Evolutionary conservation across 2,329 filamentous ascomycete genomes (phyloP).

Genomic region (Tolypocladium ovalisporum): DNA sequence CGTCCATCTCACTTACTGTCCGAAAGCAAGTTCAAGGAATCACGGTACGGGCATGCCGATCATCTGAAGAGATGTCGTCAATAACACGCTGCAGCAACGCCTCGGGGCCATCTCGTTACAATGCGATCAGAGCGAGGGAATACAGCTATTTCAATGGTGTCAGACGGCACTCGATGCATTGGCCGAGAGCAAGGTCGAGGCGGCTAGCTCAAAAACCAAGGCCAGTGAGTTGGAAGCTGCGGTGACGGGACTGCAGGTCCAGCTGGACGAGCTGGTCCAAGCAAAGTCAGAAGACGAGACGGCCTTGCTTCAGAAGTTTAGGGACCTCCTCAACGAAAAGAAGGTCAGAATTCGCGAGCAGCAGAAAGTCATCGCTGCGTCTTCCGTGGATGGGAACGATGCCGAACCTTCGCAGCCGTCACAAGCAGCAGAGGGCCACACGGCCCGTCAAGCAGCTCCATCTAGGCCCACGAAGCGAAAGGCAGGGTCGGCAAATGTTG

Average conservation of each 20-base stretch:
- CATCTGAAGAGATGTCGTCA: constrained; percentile 1
- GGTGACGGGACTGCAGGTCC: constrained; percentile 46
- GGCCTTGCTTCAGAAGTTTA: constrained; percentile 57
- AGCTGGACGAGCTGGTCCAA: constrained; percentile 55
- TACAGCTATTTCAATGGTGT: constrained; percentile 63
- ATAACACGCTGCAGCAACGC: constrained; percentile 43
- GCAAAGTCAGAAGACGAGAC: constrained; percentile 58
- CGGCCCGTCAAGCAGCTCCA: constrained; percentile 13
- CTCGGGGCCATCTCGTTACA: constrained; percentile 54
- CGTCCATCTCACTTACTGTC: constrained; percentile 48
- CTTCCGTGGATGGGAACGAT: constrained; percentile 22
- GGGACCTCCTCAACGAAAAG: constrained; percentile 63
- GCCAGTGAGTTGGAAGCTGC: constrained; percentile 39
- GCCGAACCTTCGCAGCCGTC: constrained; percentile 15
- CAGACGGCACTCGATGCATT: constrained; percentile 42
- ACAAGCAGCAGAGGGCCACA: constrained; percentile 11
- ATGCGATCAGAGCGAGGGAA: constrained; percentile 43
- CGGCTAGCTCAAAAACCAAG: constrained; percentile 29
- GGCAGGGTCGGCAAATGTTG: constrained; percentile 25
- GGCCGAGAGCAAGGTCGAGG: constrained; percentile 29
- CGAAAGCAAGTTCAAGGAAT: constrained; percentile 58
- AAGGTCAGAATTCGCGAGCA: constrained; percentile 71
- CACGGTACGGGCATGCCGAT: constrained; percentile 37
- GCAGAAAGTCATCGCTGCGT: constrained; percentile 45
- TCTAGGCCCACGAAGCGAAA: constrained; percentile 43